Evolutionary conservation across 139 green algal genomes (phyloP), one percentile per base, ranked within the genome.

Genomic region (Pedinophyceae sp.): DNA sequence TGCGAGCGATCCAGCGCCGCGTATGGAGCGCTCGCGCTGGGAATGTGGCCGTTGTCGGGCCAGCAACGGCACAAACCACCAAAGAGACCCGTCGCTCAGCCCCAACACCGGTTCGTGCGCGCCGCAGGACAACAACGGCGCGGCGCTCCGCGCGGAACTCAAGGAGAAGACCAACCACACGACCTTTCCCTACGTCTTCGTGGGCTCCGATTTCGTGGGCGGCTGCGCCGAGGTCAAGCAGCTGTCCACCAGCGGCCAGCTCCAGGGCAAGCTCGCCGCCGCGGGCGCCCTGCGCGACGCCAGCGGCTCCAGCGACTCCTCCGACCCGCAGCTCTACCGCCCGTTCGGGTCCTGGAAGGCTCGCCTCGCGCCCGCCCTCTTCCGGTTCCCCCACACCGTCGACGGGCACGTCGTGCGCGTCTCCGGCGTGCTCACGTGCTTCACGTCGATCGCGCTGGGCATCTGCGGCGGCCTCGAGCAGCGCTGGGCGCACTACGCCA

Each of bases 191-290:
- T 75, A 69, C 38, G 51, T 76, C 0, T 74, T 50, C 56, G 43
- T 73, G 27, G 15, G 27, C 17, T 10, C 39, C 38, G 30, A 40
- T 16, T 47, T 76, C 27, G 24, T 75, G 20, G 69, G 69, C 29
- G 69, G 69, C 20, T 76, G 69, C 48, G 60, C 75, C 46, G 56
- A 46, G 41, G 71, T 52, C 15, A 76, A 76, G 59, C 55, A 41
- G 2, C 45, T 75, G 4, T 51, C 63, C 19, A 5, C 52, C 7
- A 29, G 19, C 5, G 66, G 69, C 3, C 48, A 75, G 52, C 64
- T 76, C 24, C 24, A 59, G 20, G 50, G 38, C 22, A 52, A 64
- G 46, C 38, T 76, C 23, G n/a, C 26, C 3, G 45, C 18, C 16
- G 26, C 26, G 20, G 41, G 49, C 38, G 47, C 39, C 25, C 38